Evolutionary conservation across 805 yeast species (phyloP).

Genomic region (Metschnikowia reukaufii): DNA sequence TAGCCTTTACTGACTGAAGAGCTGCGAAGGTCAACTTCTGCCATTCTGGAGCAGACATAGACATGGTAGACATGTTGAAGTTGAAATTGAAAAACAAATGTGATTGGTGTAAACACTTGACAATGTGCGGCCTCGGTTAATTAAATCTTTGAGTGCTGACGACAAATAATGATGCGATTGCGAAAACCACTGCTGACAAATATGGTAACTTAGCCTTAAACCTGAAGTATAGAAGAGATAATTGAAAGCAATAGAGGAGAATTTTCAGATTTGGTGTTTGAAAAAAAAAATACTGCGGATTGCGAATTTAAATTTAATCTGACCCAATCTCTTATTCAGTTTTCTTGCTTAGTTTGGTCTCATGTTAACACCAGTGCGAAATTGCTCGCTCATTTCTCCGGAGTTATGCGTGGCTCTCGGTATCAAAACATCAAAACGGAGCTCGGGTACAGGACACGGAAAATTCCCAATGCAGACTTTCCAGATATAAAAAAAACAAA

Average conservation of each 20-base stretch:
- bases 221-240: too few relatives aligned
- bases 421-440: neutral
- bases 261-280: neutral
- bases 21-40: conserved; percentile 21
- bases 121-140: conserved; percentile 4
- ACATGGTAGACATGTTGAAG: conserved; percentile 4
- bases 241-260: neutral
- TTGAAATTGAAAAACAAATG: neutral
- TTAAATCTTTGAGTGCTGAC: conserved; percentile 2
- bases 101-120: neutral
- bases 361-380: conserved; percentile 4
- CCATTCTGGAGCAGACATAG: conserved; percentile 8
- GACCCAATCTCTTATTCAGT: neutral
- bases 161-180: conserved; percentile 6
- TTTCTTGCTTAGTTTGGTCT: neutral
- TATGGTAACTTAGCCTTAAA: neutral
- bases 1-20: conserved; percentile 36
- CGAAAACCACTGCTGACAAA: conserved; percentile 4
- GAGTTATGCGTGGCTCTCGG: neutral
- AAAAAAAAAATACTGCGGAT: neutral
- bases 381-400: conserved; percentile 3
- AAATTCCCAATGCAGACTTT: neutral
- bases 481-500: neutral
- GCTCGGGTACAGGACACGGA: conserved; percentile 3
- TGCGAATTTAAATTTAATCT: neutral